Base-by-base conservation (phyloP, 169 alveolate genomes). In the Eimeria brunetti region DNA sequence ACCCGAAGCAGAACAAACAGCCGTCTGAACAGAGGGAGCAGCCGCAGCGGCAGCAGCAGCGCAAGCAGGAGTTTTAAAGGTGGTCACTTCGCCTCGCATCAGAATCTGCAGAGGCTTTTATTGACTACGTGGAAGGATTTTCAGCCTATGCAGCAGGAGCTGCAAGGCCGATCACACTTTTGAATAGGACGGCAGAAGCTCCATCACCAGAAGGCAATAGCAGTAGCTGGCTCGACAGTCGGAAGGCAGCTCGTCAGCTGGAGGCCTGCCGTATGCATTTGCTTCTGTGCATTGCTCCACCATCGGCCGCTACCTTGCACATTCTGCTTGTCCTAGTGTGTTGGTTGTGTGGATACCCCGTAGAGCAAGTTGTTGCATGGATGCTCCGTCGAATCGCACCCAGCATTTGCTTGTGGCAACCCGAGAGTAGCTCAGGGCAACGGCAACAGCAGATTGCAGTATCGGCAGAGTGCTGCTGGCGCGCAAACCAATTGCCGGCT, bases 21-120 rank as follows among this genome's bases (percentile, higher is more conserved):
- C 71, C 89, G 24, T 30, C 2, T n/a, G 71, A 81, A 49, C 71
- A 51, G 75, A 81, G 71, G 7, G 30, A 81, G 73, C 64, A 78
- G 88, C 24, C 84, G 1, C 84, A 36, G 84, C 84, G 84, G 41
- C 84, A 73, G 69, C 89, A 81, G 89, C 89, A 51, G 89, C 49
- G 53, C 22, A 81, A 56, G 73, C 89, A 81, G n/a, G 89, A 81
- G 53, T 81, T 81, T 53, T 81, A 53, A 53, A 27, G 89, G 44
- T 49, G 30, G 64, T 14, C 41, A 46, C 41, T 41, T 27, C 22
- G 38, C 41, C 56, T 76, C 60, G 18, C 38, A 49, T 30, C 44
- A 60, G 41, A 76, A 24, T 27, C 64, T 24, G 64, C 22, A 46
- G 62, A 46, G 9, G 86, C 16, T 24, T 76, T 49, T 38, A 76